Evolutionary conservation across 306 rosid genomes (phyloP).

Genomic region (Notholithocarpus densiflorus): DNA sequence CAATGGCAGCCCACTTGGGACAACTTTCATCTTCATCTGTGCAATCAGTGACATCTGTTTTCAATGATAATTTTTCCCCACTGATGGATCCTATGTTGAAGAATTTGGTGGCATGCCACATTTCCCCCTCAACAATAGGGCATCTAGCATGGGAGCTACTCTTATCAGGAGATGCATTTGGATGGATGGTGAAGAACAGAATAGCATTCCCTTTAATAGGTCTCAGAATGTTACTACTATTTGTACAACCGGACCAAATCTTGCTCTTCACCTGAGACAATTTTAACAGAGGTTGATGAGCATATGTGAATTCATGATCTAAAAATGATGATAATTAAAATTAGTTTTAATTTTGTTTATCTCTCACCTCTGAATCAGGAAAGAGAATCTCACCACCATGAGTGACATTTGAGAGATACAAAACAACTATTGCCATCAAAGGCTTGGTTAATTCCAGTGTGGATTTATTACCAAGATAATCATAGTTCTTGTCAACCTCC

Average conservation of each 20-base stretch:
- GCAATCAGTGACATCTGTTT: slow-evolving; percentile 47
- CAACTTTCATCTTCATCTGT: slow-evolving; percentile 61
- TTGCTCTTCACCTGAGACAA: slow-evolving; percentile 42
- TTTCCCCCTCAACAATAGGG: slow-evolving; percentile 63
- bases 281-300: slow-evolving; percentile 7
- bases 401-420: slow-evolving; percentile 67
- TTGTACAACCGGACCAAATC: slow-evolving; percentile 47
- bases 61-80: slow-evolving; percentile 20
- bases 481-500: slow-evolving; percentile 27
- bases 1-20: slow-evolving; percentile 63
- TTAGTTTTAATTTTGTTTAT: neutral
- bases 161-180: slow-evolving; percentile 50
- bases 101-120: slow-evolving; percentile 71
- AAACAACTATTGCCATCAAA: slow-evolving; percentile 66
- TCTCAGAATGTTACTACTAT: slow-evolving; percentile 35
- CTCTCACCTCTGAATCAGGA: slow-evolving; percentile 58
- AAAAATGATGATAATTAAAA: neutral
- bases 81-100: slow-evolving; percentile 43
- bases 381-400: slow-evolving; percentile 74
- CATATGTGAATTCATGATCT: neutral
- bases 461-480: slow-evolving; percentile 43
- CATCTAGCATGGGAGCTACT: slow-evolving; percentile 66
- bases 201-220: slow-evolving; percentile 77
- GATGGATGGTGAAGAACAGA: slow-evolving; percentile 63
- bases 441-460: slow-evolving; percentile 40